Conservation (phyloP, 345 rosid genomes). For the Kandelia obovata region DNA sequence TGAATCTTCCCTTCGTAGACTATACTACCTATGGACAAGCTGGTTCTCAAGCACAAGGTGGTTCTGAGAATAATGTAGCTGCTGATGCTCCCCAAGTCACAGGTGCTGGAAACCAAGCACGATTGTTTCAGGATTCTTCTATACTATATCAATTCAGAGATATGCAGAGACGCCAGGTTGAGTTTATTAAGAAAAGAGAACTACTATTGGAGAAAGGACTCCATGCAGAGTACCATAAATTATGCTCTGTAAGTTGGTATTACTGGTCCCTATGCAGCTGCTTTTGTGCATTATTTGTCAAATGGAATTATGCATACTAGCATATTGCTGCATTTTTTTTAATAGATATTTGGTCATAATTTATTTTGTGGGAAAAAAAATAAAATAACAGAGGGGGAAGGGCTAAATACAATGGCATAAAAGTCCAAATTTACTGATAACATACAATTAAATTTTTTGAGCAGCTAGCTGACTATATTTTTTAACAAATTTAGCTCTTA, state of each 20-base stretch:
- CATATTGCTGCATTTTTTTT: too few species aligned
- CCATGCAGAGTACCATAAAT: slow-evolving; percentile 64
- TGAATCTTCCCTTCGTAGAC: slow-evolving; percentile 72
- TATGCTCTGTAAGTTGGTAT: slow-evolving; percentile 51
- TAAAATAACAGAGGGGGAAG: too few species aligned
- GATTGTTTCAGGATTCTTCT: slow-evolving; percentile 45
- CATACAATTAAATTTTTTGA: too few species aligned
- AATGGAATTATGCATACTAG: too few species aligned
- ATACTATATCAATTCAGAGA: slow-evolving; percentile 68
- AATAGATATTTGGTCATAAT: too few species aligned
- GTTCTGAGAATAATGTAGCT: slow-evolving; percentile 48
- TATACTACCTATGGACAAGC: slow-evolving; percentile 66
- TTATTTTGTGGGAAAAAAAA: too few species aligned
- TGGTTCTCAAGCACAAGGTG: slow-evolving; percentile 61
- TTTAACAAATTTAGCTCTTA: too few species aligned
- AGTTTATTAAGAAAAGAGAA: slow-evolving; percentile 92
- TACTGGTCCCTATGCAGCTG: slow-evolving; percentile 1
- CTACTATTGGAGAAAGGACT: slow-evolving; percentile 86
- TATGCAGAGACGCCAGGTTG: slow-evolving; percentile 90
- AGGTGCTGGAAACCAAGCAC: slow-evolving; percentile 44
- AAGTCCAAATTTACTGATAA: too few species aligned
- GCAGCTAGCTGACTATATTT: too few species aligned
- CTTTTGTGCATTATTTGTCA: background rate
- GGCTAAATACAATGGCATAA: too few species aligned
- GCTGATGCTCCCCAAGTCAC: slow-evolving; percentile 46